Conservation (phyloP, 2,329 filamentous ascomycete genomes). For the Trichophyton rubrum region DNA sequence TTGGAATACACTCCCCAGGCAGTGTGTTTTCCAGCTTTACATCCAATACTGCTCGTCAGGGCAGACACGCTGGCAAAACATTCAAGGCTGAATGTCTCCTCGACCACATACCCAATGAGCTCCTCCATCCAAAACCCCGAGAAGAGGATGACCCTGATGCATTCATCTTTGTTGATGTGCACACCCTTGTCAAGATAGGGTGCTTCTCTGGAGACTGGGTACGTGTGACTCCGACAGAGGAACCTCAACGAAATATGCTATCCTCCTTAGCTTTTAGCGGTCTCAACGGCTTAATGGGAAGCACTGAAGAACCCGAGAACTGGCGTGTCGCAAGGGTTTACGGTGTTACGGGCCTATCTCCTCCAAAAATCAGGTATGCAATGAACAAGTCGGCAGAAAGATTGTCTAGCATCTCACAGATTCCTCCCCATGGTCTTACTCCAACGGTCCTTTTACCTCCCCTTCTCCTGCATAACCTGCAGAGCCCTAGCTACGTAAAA, state of each 20-base stretch:
- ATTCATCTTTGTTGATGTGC: constrained; percentile 80
- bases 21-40: constrained; percentile 86
- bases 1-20: constrained; percentile 65
- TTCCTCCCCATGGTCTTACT: constrained; percentile 35
- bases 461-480: constrained; percentile 73
- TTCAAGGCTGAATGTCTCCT: constrained; percentile 75
- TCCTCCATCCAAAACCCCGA: constrained; percentile 71
- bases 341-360: constrained; percentile 58
- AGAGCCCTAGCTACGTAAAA: constrained; percentile 63
- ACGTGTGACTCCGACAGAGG: constrained; percentile 62
- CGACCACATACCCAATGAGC: constrained; percentile 57
- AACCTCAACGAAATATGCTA: constrained; percentile 47
- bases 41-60: constrained; percentile 63
- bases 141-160: constrained; percentile 78
- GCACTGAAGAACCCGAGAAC: constrained; percentile 48
- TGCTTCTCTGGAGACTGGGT: constrained; percentile 99
- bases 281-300: constrained; percentile 22
- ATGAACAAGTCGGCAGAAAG: constrained; percentile 39
- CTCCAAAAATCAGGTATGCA: constrained; percentile 44
- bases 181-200: constrained; percentile 72
- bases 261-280: constrained; percentile 51
- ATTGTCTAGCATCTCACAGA: constrained; percentile 43
- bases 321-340: constrained; percentile 85
- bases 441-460: constrained; percentile 70
- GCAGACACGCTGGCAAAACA: constrained; percentile 59